A percentile compares a stretch with the other conserved stretches of the same genome.
phyloP scores from a whole-genome alignment of 2,329 filamentous ascomycete genomes.

The Nemania serpens region DNA sequence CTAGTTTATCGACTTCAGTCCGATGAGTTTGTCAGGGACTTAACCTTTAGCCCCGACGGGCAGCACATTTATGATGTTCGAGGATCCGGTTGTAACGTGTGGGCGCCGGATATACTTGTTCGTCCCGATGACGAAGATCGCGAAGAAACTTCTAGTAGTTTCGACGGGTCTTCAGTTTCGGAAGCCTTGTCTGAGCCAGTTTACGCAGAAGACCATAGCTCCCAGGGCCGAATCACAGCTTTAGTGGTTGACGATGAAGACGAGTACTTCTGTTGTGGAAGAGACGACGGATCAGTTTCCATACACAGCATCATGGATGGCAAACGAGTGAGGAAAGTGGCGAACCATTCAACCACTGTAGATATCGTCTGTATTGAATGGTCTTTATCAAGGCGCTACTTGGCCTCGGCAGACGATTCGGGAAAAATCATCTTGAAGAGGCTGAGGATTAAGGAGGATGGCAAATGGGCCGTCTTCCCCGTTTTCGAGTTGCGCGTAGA shows the following conservation, averaged over 20 bases:
- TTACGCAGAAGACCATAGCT: not conserved
- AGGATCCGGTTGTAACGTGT: not conserved
- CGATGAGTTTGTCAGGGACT: not conserved
- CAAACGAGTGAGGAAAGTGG: not conserved
- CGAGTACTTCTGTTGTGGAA: conserved; percentile 1
- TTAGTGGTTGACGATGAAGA: not conserved
- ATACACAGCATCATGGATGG: not conserved
- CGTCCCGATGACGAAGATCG: not conserved
- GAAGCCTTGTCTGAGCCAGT: not conserved
- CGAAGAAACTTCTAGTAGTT: not conserved
- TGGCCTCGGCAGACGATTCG: conserved; percentile 4
- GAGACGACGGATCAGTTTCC: conserved; percentile 3
- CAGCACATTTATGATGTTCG: not conserved
- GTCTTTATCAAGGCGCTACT: not conserved
- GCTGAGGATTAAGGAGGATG: not conserved
- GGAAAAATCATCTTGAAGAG: conserved; percentile 8
- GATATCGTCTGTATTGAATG: not conserved
- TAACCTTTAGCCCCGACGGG: not conserved
- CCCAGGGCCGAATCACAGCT: not conserved
- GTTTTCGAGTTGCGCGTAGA: not conserved
- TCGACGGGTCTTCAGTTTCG: not conserved
- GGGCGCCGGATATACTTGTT: conserved; percentile 5
- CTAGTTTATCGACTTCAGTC: not conserved
- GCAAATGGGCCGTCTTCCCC: conserved; percentile 10
- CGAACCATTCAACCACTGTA: not conserved